Evolutionary conservation across 768 basidiomycete species (phyloP).

Genomic region (Cystofilobasidium capitatum): DNA sequence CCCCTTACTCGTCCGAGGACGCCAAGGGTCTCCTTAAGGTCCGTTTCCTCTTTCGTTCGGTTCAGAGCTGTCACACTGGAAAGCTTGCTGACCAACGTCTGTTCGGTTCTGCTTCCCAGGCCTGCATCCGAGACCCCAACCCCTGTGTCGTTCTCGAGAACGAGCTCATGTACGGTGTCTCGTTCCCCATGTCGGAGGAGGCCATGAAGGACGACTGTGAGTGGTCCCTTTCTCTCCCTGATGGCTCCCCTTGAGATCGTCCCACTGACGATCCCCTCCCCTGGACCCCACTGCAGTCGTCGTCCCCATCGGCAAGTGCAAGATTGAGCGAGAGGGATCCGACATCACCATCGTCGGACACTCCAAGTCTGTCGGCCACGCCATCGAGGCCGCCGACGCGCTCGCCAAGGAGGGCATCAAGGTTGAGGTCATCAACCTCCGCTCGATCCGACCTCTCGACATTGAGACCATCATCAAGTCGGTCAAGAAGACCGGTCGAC

Average conservation of each 20-base stretch:
- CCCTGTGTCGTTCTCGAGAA: constrained; percentile 98
- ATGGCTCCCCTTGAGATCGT: neutral
- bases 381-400: constrained; percentile 83
- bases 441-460: constrained; percentile 67
- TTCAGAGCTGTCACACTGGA: too few relatives aligned
- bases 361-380: constrained; percentile 95
- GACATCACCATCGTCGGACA: constrained; percentile 96
- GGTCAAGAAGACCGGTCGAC: constrained; percentile 96
- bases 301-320: constrained; percentile 93
- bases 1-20: constrained; percentile 97
- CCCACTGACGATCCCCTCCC: neutral
- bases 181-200: constrained; percentile 90
- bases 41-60: constrained; percentile 28
- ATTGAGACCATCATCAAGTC: constrained; percentile 94
- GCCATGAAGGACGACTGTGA: constrained; percentile 80
- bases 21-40: constrained; percentile 98
- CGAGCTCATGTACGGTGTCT: constrained; percentile 95
- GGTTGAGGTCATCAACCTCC: constrained; percentile 95
- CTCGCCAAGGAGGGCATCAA: constrained; percentile 94
- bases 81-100: too few relatives aligned
- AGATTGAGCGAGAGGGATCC: constrained; percentile 81
- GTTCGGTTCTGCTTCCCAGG: constrained; percentile 42
- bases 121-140: constrained; percentile 96
- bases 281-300: constrained; percentile 44
- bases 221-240: neutral